Evolutionary conservation across 495 filamentous ascomycete genomes (phyloP), one percentile per base, ranked within the genome.

Genomic region (Penicillium taxi): DNA sequence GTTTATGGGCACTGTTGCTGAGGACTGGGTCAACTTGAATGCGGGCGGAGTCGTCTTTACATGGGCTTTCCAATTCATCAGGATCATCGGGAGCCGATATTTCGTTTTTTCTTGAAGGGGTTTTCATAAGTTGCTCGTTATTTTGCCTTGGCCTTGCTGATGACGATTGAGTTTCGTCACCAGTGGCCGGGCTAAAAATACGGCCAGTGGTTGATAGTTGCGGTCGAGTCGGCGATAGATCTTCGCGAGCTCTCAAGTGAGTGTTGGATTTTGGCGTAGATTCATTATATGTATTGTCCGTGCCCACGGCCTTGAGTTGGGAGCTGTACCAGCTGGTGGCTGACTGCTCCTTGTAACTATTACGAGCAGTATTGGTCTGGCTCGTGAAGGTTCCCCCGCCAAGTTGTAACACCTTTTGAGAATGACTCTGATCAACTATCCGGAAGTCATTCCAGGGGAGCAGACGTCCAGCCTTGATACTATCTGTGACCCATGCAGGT

Each of bases 401-500:
- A 43, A 94, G 82, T n/a, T 80, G 78, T 4, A 91, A 71, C 14
- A 88, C 70, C 47, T 81, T 82, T 50, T 91, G 86, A 0, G 79
- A 75, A 2, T 73, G 73, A 0, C 78, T 80, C 52, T 94, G 84
- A 45, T 93, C 84, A 11, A 94, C 62, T 12, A 94, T 77, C 22
- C 84, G 74, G 51, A 83, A 98, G 4, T 74, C 66, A 37, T 82
- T 72, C 91, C 91, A 98, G 2, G 88, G 82, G 31, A 95, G 67
- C 27, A 96, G 50, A 35, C 73, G 80, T 1, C 87, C 86, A 4
- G 80, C 83, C 31, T 77, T 69, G 37, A 96, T 74, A 52, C 87
- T 93, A 41, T 96, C 91, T 7, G 85, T 80, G 2, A 96, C 73
- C 91, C 91, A 98, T 33, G 88, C 82, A n/a, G 91, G 91, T 59